Base-by-base conservation (phyloP, 2,329 filamentous ascomycete genomes). In the Fusarium heterosporum region DNA sequence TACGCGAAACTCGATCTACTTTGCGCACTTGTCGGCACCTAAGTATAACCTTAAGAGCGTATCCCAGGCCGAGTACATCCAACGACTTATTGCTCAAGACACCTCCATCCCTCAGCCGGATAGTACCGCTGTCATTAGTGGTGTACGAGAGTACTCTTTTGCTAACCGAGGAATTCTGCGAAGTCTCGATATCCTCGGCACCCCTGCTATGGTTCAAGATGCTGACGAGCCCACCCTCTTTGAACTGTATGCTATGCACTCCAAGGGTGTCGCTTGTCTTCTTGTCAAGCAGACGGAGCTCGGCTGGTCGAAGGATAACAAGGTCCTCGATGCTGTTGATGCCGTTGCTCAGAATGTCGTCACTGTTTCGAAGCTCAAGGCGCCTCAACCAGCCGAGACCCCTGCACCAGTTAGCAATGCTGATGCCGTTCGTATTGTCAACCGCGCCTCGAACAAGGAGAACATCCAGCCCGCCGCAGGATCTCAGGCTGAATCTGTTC, bases 241-340 rank as follows among this genome's bases (percentile, higher is more conserved):
- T 74, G 96, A 99, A 81, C 85, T 99, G 11, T 99, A 99, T 76
- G 91, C 93, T 30, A 97, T 97, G 90, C 95, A 99, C 78, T 97
- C 96, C 12, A 96, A 93, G 80, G 96, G 96, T 63, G 93, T 98
- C n/a, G 94, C 94, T 17, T 95, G 92, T 72, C 78, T 98, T 52
- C 89, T 89, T 66, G 89, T 99, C 76, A 95, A 91, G 77, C 93
- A 95, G 76, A 88, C 90, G 50, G 95, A 98, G 78, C 84, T 99
- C 47, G 96, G 96, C 29, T 98, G 94, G 94, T 91, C 90, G 71
- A 87, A 89, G 71, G 93, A 97, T 64, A 95, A 93, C 79, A 97
- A 96, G 82, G 92, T 97, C 52, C 83, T 97, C 38, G 83, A 90
- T 53, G 85, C 91, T 1, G 87, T 96, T 38, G 89, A 97, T 77